These are phyloP conservation scores for Zea luxurians DNA, from an alignment of 176 grass and related monocot species.

Conservation along the genomic window DNA sequence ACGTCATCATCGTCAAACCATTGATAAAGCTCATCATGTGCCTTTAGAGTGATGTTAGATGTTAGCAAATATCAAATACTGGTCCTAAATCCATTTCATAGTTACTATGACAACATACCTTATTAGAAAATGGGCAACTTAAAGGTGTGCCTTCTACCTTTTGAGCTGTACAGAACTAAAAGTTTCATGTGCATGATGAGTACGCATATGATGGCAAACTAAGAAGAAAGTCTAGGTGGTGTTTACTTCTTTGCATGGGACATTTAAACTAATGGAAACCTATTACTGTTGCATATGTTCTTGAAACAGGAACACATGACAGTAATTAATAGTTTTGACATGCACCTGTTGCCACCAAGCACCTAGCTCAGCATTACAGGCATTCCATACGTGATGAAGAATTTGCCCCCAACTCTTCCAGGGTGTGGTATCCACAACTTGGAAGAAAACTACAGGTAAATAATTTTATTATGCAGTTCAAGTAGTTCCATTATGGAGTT, in stretches of 20 bases:
- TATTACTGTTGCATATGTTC: too few relatives aligned
- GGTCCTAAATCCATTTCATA: not conserved
- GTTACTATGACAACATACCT: slow-evolving; percentile 45
- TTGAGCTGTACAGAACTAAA: slow-evolving; percentile 57
- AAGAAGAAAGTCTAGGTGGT: not conserved
- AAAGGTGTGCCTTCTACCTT: slow-evolving; percentile 72
- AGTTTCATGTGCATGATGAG: slow-evolving; percentile 13
- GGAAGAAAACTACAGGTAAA: slow-evolving; percentile 68
- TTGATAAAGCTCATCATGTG: slow-evolving; percentile 65
- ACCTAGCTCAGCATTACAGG: slow-evolving; percentile 43
- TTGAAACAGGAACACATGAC: too few relatives aligned
- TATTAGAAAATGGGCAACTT: slow-evolving; percentile 86
- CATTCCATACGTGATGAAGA: slow-evolving; percentile 80
- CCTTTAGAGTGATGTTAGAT: slow-evolving; percentile 53
- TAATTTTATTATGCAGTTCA: slow-evolving; percentile 12
- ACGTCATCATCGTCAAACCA: too few relatives aligned
- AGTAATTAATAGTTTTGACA: too few relatives aligned
- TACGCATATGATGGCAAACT: slow-evolving; percentile 16
- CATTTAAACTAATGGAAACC: too few relatives aligned
- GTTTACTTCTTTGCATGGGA: too few relatives aligned
- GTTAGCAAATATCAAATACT: slow-evolving; percentile 34
- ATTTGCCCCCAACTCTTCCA: slow-evolving; percentile 84
- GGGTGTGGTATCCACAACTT: slow-evolving; percentile 87
- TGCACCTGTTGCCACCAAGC: too few relatives aligned
- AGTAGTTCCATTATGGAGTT: slow-evolving; percentile 16